Evolutionary conservation across 2,329 filamentous ascomycete species (phyloP), one percentile per base, ranked within the genome.

Genomic region (Arthrinium puccinioides): DNA sequence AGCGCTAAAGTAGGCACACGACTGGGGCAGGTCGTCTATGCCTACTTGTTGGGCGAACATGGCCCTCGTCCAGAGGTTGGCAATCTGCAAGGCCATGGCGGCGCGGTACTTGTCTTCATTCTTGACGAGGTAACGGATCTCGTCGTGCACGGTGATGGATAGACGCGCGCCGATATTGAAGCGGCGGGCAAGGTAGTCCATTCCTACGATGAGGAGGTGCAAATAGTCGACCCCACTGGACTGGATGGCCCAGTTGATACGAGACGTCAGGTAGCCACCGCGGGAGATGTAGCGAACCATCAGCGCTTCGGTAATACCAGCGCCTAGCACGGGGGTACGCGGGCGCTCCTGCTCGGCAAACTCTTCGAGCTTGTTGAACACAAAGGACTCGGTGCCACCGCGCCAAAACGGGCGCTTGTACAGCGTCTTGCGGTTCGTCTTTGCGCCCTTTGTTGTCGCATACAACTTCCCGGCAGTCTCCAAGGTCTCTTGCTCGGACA

Each of bases 211-310:
- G 14, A 98, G 74, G 5, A 98, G 78, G 54, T 98, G 92, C 2
- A 98, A 75, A 59, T 98, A 98, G 60, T 98, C 94, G 4, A 97
- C 90, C 5, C 94, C 92, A 0, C 87, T 94, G 1, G 89, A 96
- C 54, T 98, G 92, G 49, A 98, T 97, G 4, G 92, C 92, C 92
- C 92, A 98, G 57, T 98, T 98, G 63, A 98, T 97, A 23, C 94
- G 82, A 14, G 85, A 94, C 1, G 92, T 96, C 66, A 98, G 82
- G 63, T 95, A 98, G 16, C 83, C 87, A 24, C 89, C 88, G 54
- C 87, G 92, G 60, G 76, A 86, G 51, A 98, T 81, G 54, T 84
- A 94, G 13, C 86, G 81, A 37, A 82, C 74, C 82, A 94, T 94
- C 15, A 98, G 67, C 0, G 94, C 92, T 63, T 98, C 88, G 0